These are phyloP conservation scores for Pichia gijzeniarum DNA, from an alignment of 805 yeast species.

Conservation along the genomic window DNA sequence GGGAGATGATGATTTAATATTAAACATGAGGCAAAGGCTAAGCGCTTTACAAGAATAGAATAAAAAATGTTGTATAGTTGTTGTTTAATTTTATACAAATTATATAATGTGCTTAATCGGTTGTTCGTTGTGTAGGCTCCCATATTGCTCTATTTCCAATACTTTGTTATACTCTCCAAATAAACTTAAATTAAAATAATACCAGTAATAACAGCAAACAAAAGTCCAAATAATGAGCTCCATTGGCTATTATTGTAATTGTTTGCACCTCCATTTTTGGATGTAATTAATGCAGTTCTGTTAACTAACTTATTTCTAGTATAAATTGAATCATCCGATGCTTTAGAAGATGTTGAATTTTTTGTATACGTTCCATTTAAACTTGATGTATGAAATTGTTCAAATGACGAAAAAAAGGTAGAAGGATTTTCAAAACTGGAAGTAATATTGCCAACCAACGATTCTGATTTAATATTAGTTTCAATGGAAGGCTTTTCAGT, in stretches of 20 bases:
- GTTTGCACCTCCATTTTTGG: constrained; percentile 3
- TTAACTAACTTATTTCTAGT: constrained; percentile 1
- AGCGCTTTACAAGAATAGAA: constrained; percentile 65
- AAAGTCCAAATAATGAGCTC: constrained; percentile 6
- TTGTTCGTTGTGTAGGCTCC: not conserved
- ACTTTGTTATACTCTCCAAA: no score
- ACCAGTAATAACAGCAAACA: constrained; percentile 7
- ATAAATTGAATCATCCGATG: constrained; percentile 3
- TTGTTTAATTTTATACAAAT: not conserved
- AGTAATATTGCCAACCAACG: not conserved
- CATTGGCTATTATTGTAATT: not conserved
- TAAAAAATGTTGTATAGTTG: not conserved
- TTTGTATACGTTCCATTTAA: not conserved
- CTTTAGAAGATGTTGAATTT: not conserved
- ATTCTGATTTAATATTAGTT: not conserved
- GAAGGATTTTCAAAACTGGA: not conserved
- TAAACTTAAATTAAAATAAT: constrained; percentile 7
- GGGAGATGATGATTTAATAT: constrained; percentile 66
- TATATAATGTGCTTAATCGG: no score
- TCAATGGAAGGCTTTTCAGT: not conserved
- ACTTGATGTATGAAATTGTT: not conserved
- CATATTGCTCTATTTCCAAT: no score
- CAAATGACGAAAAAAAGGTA: not conserved
- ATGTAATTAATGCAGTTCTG: not conserved
- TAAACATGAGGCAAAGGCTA: constrained; percentile 84